Conservation (phyloP, 108 stramenopile genomes). For the Conticribra weissflogii region DNA sequence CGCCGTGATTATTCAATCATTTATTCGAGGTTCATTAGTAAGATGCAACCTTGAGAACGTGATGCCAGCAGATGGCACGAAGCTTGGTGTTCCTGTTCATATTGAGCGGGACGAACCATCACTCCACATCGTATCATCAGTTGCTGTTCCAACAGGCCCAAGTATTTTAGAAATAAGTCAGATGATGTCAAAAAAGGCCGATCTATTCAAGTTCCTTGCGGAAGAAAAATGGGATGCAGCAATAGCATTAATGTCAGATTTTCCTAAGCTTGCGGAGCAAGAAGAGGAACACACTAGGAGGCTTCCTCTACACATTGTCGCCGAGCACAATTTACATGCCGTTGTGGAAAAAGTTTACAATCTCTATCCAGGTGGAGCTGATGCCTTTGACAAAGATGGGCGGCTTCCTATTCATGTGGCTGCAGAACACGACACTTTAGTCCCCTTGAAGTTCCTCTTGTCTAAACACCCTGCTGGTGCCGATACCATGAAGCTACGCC, state of each 20-base stretch:
- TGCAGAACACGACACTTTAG: constrained; percentile 70
- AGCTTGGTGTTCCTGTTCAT: constrained; percentile 5
- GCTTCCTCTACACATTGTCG: constrained; percentile 82
- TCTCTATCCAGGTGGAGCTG: constrained; percentile 68
- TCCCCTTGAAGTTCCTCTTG: constrained; percentile 41
- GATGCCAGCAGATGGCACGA: constrained; percentile 11
- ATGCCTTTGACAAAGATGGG: constrained; percentile 79
- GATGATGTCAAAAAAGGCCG: constrained; percentile 13
- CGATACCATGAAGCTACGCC: constrained; percentile 52
- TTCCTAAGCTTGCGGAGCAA: constrained; percentile 37
- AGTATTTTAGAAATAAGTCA: constrained; percentile 26
- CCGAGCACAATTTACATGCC: constrained; percentile 60
- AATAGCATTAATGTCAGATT: constrained; percentile 33
- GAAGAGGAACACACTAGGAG: constrained; percentile 62
- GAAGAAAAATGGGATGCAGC: constrained; percentile 46
- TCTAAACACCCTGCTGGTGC: constrained; percentile 43
- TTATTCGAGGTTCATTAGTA: constrained; percentile 57
- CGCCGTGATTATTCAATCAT: constrained; percentile 62
- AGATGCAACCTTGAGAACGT: constrained; percentile 37
- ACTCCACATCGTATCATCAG: constrained; percentile 4
- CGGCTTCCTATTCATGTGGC: constrained; percentile 89
- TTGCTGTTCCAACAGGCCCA: constrained; percentile 32
- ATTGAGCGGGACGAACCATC: neutral
- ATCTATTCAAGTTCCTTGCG: constrained; percentile 35
- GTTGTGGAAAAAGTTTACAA: constrained; percentile 78